Evolutionary conservation across 768 basidiomycete genomes (phyloP).

Genomic region (Boletellus sp.): DNA sequence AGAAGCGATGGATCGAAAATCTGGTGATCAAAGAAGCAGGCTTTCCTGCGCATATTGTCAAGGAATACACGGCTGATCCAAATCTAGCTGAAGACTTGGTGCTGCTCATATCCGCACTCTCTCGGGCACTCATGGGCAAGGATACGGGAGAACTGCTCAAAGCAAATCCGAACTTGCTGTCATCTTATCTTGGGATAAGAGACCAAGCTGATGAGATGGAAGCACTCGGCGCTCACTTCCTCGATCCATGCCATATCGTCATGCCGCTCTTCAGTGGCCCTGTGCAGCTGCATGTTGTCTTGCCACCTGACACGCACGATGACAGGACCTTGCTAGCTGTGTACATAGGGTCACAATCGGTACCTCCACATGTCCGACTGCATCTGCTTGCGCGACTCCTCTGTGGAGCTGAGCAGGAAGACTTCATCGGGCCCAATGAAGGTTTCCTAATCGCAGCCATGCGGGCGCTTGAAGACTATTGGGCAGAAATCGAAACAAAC

Average conservation of each 20-base stretch:
- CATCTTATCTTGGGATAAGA: constrained; percentile 11
- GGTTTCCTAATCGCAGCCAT: constrained; percentile 70
- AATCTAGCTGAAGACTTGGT: constrained; percentile 47
- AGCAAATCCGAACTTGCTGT: constrained; percentile 27
- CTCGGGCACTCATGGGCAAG: constrained; percentile 51
- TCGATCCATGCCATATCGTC: constrained; percentile 45
- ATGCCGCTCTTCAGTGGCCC: constrained; percentile 65
- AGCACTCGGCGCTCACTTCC: constrained; percentile 53
- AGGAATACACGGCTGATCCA: constrained; percentile 42
- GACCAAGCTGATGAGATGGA: constrained; percentile 40
- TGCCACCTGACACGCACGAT: constrained; percentile 38
- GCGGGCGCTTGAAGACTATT: constrained; percentile 66
- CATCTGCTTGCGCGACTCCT: constrained; percentile 72
- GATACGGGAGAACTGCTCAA: constrained; percentile 29
- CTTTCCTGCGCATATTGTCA: constrained; percentile 71
- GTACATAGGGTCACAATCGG: constrained; percentile 65
- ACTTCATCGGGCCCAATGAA: constrained; percentile 62
- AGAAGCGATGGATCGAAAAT: constrained; percentile 76
- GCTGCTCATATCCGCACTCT: constrained; percentile 51
- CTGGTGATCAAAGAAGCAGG: constrained; percentile 81
- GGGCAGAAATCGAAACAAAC: constrained; percentile 60
- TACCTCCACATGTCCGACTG: constrained; percentile 79
- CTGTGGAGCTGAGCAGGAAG: constrained; percentile 46
- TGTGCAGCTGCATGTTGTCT: constrained; percentile 62
- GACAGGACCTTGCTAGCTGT: constrained; percentile 57